Conservation (phyloP, 495 filamentous ascomycete genomes). For the Hyphodiscus hymeniophilus region DNA sequence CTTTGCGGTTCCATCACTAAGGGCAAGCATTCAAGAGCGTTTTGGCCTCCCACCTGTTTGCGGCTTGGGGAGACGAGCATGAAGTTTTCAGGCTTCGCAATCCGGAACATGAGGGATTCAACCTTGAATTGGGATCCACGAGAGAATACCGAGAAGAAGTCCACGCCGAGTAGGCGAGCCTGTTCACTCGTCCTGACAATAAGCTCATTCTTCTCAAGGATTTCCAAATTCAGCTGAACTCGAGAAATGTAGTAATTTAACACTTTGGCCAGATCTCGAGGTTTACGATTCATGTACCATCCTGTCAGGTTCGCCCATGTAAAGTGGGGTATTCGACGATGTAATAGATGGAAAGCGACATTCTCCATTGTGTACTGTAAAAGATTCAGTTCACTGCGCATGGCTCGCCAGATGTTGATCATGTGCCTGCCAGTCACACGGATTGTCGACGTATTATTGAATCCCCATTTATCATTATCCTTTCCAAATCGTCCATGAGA, state of each 20-base stretch:
- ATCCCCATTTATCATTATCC: conserved; percentile 84
- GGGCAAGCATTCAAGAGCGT: conserved; percentile 89
- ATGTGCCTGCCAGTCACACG: conserved; percentile 85
- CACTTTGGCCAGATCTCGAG: conserved; percentile 62
- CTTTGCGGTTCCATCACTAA: conserved; percentile 98
- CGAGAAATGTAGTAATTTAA: conserved; percentile 70
- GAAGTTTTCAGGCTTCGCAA: conserved; percentile 95
- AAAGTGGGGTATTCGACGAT: conserved; percentile 89
- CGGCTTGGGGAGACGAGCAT: conserved; percentile 79
- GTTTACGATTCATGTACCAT: conserved; percentile 66
- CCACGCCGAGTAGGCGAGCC: conserved; percentile 83
- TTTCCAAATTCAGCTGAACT: conserved; percentile 79
- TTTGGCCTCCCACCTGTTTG: conserved; percentile 89
- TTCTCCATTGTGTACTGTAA: conserved; percentile 97
- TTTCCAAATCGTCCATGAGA: conserved; percentile 76
- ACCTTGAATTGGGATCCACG: conserved; percentile 97
- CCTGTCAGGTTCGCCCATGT: conserved; percentile 64
- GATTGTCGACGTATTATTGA: conserved; percentile 82
- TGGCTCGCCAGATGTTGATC: conserved; percentile 96
- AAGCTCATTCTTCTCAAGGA: conserved; percentile 84
- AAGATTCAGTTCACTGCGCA: conserved; percentile 82
- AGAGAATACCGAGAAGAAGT: conserved; percentile 92
- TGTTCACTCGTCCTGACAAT: conserved; percentile 89
- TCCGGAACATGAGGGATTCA: conserved; percentile 96
- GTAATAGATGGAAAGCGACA: conserved; percentile 85